Evolutionary conservation across 2,329 filamentous ascomycete genomes (phyloP).

Genomic region (Fusarium drepaniforme): DNA sequence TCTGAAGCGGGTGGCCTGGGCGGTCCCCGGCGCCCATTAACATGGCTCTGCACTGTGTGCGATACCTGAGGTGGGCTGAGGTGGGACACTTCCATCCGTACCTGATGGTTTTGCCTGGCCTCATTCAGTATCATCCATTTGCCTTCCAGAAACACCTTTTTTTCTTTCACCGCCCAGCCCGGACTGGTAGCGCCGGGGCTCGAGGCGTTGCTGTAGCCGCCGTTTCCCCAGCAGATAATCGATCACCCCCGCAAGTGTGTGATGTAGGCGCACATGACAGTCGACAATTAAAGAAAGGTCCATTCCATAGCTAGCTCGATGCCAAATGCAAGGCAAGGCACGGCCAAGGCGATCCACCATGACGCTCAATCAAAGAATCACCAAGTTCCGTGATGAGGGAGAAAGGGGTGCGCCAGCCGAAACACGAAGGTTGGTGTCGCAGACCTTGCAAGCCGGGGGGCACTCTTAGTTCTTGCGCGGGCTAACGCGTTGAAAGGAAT

Average conservation of each 20-base stretch:
- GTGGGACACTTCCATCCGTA: slow-evolving; percentile 28
- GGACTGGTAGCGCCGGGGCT: slow-evolving; percentile 1
- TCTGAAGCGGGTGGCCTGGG: slow-evolving; percentile 33
- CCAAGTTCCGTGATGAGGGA: slow-evolving; percentile 21
- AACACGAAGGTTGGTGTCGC: slow-evolving; percentile 20
- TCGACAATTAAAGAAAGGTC: slow-evolving; percentile 24
- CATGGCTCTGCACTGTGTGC: slow-evolving; percentile 41
- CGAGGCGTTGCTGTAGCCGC: slow-evolving; percentile 10
- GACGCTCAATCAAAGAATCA: slow-evolving; percentile 19
- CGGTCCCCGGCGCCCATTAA: slow-evolving; percentile 30
- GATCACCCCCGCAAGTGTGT: slow-evolving; percentile 17
- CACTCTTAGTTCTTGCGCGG: not conserved
- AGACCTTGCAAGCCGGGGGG: slow-evolving; percentile 13
- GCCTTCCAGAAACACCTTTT: slow-evolving; percentile 26
- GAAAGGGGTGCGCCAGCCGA: slow-evolving; percentile 3
- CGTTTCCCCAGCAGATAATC: slow-evolving; percentile 15
- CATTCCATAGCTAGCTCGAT: slow-evolving; percentile 1
- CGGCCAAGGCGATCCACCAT: slow-evolving; percentile 29
- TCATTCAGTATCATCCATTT: slow-evolving; percentile 20
- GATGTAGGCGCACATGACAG: slow-evolving; percentile 29
- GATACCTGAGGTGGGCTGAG: slow-evolving; percentile 35
- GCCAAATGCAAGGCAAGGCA: not conserved
- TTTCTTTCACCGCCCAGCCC: slow-evolving; percentile 22
- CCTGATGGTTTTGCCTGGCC: slow-evolving; percentile 17
- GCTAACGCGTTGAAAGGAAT: slow-evolving; percentile 24